Base-by-base conservation (phyloP, 257 asterid species). In the Anisodus acutangulus region DNA sequence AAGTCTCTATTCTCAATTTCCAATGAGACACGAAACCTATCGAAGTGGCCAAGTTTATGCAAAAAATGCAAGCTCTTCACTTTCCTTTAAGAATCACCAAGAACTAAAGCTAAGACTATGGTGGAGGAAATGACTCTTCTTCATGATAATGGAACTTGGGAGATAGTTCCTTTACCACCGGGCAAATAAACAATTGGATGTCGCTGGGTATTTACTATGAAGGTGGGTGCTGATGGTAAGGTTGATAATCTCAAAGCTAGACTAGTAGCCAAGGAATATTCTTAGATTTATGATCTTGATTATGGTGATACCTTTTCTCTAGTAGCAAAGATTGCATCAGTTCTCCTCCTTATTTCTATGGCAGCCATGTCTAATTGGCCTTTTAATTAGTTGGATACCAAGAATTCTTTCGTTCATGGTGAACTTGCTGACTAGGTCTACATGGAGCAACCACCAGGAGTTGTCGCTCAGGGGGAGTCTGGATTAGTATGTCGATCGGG, bases 371-470 rank as follows among this genome's bases (percentile, higher is more conserved):
- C 11, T 82, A 37, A 31, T 3, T 74, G 53, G 74, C 55, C 19
- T 8, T 74, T 62, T 7, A 15, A 82, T 49, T 71, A 31, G 37
- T 19, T 70, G 45, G 85, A 58, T 66, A 81, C 67, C 11, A 76
- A 84, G 58, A 78, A 78, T 76, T 35, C 41, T 12, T 76, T 78
- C 10, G 10, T 53, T 17, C 26, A 79, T 39, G 39, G 55, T 2
- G 31, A 59, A 6, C 11, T 84, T 2, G 12, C 15, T 2, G 86
- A 62, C 8, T 26, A 13, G 11, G 68, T 62, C 13, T 81, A 43
- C 64, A 81, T 63, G 81, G 74, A 85, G 17, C 85, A 81, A 81
- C 82, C 64, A 0, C 70, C 43, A 7, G 58, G 59, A 19, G 69
- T 54, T 83, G 81, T 69, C 7, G 10, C 53, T 39, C 10, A 69